Conservation (phyloP, 2,329 filamentous ascomycete species). For the Penicillium capsulatum region DNA sequence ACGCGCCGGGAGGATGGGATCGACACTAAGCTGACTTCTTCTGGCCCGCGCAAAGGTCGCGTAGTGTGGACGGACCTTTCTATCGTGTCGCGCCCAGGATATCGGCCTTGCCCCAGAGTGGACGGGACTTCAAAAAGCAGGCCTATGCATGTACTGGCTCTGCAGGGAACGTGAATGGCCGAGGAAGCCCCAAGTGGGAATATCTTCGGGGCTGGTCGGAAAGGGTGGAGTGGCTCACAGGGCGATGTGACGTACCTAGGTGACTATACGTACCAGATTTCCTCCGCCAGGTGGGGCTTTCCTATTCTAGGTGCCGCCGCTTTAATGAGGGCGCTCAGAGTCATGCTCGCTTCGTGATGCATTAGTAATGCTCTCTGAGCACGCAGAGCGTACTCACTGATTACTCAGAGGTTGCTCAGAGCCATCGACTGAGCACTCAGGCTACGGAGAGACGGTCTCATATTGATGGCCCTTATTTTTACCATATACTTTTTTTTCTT, state of each 20-base stretch:
- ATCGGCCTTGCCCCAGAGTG: background rate
- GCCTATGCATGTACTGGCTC: slow-evolving; percentile 11
- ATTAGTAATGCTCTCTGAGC: no score
- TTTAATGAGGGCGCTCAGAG: background rate
- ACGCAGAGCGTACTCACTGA: no score
- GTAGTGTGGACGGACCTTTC: background rate
- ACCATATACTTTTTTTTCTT: no score
- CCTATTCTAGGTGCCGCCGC: background rate
- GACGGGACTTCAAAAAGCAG: background rate
- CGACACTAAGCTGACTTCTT: background rate
- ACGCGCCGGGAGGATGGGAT: background rate
- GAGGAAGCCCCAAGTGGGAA: slow-evolving; percentile 13
- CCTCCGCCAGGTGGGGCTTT: background rate
- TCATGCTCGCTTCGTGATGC: no score
- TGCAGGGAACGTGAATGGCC: slow-evolving; percentile 11
- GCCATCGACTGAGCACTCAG: no score
- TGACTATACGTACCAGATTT: background rate
- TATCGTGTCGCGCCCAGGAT: background rate
- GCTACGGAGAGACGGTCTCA: no score
- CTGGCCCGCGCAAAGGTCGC: slow-evolving; percentile 2
- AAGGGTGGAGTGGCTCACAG: slow-evolving; percentile 7
- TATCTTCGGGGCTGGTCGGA: slow-evolving; percentile 18
- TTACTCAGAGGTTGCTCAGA: no score
- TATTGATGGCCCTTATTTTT: no score
- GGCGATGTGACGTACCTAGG: slow-evolving; percentile 13